Evolutionary conservation across 1,284 basidiomycete genomes (phyloP), one percentile per base, ranked within the genome.

Genomic region (Cerioporus squamosus): DNA sequence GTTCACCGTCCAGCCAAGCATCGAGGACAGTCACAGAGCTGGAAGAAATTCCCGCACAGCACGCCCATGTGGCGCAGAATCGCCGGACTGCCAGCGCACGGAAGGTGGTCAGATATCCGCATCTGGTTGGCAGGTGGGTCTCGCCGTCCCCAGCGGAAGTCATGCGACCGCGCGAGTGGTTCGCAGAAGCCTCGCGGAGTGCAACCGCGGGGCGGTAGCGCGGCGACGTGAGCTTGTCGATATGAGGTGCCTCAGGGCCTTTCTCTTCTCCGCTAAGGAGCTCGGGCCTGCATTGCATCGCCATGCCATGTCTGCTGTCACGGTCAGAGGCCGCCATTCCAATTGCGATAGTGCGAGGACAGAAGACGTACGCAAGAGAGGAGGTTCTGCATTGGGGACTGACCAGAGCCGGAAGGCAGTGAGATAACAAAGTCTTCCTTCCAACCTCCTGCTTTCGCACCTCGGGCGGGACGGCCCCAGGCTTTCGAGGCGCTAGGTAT

Each of bases 171-270:
- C 45, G 23, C 31, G 33, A 38, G 49, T 40, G 55, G 44, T 60
- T 55, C 58, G 59, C 36, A 46, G 45, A 44, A 55, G 50, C 52
- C 57, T 57, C 55, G 52, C 61, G 61, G 57, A 51, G 55, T 44
- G 20, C 38, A n/a, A 57, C 53, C 44, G 15, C 23, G 14, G 39
- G 59, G 60, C 29, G 8, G 49, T 55, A 59, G 51, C 39, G 57
- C 61, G 61, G 61, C 49, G 48, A 49, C 22, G 44, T 43, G 40
- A 22, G 44, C 24, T 44, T 51, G 48, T 42, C 44, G 7, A 48
- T 31, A 38, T 15, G 18, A 40, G n/a, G 33, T 36, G 33, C 33
- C 33, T 36, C 33, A 36, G 33, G 33, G 33, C 33, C 33, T 15
- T 36, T 10, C 33, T 36, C 33, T 36, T 36, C 33, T 36, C 33